Conservation (phyloP, 306 rosid species). For the Rosa lucieae region DNA sequence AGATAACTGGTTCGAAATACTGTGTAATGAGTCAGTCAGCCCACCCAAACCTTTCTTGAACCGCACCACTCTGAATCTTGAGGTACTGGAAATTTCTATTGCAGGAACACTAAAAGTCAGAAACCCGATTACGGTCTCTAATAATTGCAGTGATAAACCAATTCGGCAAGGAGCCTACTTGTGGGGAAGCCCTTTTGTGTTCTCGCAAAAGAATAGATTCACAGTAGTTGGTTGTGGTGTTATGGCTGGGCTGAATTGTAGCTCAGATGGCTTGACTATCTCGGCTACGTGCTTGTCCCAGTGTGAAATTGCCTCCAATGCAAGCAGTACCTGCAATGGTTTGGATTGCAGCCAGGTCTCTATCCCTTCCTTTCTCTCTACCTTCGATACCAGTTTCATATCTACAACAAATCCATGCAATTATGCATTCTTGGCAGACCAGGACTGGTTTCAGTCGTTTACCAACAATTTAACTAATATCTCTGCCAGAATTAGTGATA, state of each 20-base stretch:
- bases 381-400: not conserved
- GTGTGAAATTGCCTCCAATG: not conserved
- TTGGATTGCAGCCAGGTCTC: not conserved
- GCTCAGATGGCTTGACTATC: not conserved
- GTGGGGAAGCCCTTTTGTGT: not conserved
- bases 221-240: not conserved
- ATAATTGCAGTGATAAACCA: not conserved
- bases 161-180: not conserved
- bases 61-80: not conserved
- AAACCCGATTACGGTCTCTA: not conserved
- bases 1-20: not conserved
- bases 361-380: not conserved
- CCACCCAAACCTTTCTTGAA: not conserved
- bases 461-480: not conserved
- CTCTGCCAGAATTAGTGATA: not conserved
- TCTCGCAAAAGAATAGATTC: not conserved
- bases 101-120: not conserved
- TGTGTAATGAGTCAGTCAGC: not conserved
- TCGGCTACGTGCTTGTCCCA: not conserved
- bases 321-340: not conserved
- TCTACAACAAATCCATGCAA: not conserved
- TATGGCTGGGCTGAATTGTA: not conserved
- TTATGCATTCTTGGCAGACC: not conserved
- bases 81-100: constrained; percentile 1
- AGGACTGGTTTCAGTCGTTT: not conserved